Conservation (phyloP, 768 basidiomycete species). For the Termitomyces sp. region DNA sequence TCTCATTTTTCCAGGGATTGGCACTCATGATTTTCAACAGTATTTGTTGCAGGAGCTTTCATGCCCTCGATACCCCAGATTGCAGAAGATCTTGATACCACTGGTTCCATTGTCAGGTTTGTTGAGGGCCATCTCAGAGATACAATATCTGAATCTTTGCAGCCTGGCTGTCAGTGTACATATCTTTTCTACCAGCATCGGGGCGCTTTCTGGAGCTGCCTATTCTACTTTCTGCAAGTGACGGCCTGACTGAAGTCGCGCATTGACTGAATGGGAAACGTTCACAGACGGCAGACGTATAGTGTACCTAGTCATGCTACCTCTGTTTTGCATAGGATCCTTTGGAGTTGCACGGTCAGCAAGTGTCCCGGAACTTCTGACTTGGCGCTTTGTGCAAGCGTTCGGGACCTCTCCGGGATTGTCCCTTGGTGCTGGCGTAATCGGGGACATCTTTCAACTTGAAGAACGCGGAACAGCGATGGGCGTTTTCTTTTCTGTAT, state of each 20-base stretch:
- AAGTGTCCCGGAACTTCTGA: conserved; percentile 44
- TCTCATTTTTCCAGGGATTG: background rate
- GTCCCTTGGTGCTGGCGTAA: conserved; percentile 50
- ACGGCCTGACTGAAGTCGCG: background rate
- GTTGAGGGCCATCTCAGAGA: conserved; percentile 19
- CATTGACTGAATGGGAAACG: background rate
- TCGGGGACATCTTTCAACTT: conserved; percentile 57
- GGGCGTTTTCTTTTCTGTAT: conserved; percentile 35
- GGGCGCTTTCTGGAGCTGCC: conserved; percentile 29
- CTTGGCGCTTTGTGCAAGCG: conserved; percentile 60
- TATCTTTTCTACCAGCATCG: conserved; percentile 30
- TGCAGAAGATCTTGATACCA: conserved; percentile 57
- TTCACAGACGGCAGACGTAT: conserved; percentile 54
- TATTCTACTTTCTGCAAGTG: conserved; percentile 38
- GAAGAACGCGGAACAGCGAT: conserved; percentile 49
- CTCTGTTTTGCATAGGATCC: conserved; percentile 55
- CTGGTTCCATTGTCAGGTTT: conserved; percentile 53
- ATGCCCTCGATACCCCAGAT: conserved; percentile 76
- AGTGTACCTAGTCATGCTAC: conserved; percentile 59
- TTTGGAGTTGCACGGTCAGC: conserved; percentile 50
- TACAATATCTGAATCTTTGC: background rate
- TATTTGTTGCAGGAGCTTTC: conserved; percentile 67
- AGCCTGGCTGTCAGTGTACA: conserved; percentile 34
- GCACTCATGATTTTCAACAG: conserved; percentile 31
- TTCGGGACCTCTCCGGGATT: conserved; percentile 55